Percentiles rank a stretch among this genome's conserved stretches.
phyloP scores from a whole-genome alignment of 192 early-diverging fungal genomes.

The Entrophospora sp. region DNA sequence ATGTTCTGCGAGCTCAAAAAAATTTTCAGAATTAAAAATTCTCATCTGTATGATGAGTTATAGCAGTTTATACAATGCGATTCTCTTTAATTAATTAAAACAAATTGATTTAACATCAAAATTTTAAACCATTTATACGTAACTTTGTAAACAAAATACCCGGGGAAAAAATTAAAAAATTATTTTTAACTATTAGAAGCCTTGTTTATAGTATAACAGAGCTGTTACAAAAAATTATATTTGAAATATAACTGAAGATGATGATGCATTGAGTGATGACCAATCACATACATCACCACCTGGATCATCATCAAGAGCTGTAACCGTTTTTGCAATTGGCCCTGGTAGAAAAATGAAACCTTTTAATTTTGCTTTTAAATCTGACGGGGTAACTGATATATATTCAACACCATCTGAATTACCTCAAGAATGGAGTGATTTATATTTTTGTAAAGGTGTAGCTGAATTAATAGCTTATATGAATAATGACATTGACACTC shows the following conservation, averaged over 20 bases:
- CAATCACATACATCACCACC: too few species aligned
- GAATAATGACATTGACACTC: conserved; percentile 33
- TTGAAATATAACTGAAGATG: conserved; percentile 17
- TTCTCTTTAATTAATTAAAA: too few species aligned
- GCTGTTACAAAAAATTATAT: too few species aligned
- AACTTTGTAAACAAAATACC: neutral
- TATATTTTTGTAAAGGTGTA: conserved; percentile 45
- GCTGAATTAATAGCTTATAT: conserved; percentile 37
- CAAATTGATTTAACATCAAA: too few species aligned
- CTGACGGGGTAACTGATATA: conserved; percentile 29
- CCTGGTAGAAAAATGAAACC: conserved; percentile 30
- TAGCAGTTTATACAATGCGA: too few species aligned
- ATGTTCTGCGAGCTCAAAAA: too few species aligned
- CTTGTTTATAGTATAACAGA: neutral
- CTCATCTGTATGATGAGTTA: too few species aligned
- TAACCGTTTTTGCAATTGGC: conserved; percentile 44
- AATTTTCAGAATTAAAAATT: too few species aligned
- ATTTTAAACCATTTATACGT: too few species aligned
- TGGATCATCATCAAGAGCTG: neutral
- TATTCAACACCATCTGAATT: conserved; percentile 40
- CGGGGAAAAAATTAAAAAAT: neutral
- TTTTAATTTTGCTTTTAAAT: conserved; percentile 37
- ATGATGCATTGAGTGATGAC: neutral
- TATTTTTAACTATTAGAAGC: neutral
- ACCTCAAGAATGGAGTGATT: conserved; percentile 49